phyloP scores from a whole-genome alignment of 768 basidiomycete species.

The Kwoniella sp. region DNA sequence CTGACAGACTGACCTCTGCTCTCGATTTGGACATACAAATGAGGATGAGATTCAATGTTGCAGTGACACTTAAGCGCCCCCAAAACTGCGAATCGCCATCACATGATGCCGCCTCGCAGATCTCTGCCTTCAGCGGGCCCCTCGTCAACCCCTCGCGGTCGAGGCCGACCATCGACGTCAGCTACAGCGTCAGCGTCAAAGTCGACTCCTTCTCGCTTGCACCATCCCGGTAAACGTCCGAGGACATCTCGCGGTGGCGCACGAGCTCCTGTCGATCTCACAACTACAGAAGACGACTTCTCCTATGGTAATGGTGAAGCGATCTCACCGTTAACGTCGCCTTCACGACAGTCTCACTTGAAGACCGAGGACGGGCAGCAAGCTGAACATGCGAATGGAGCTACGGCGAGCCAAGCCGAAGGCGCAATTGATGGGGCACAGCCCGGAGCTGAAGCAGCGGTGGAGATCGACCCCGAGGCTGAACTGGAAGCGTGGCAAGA shows the following conservation, averaged over 20 bases:
- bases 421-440: neutral
- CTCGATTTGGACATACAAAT: no score
- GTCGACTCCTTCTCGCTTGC: slow-evolving; percentile 5
- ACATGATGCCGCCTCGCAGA: slow-evolving; percentile 21
- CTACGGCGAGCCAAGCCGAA: no score
- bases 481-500: slow-evolving; percentile 51
- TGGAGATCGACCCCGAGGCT: slow-evolving; percentile 25
- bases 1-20: no score
- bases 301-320: no score
- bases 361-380: no score
- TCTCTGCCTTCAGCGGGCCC: slow-evolving; percentile 2
- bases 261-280: neutral
- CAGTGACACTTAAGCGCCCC: no score
- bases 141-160: neutral
- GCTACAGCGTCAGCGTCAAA: neutral
- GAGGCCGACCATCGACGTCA: neutral
- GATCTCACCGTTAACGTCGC: no score
- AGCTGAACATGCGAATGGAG: no score
- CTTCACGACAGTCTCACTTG: no score
- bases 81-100: no score
- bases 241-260: slow-evolving; percentile 1
- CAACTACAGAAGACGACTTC: no score
- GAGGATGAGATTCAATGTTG: no score
- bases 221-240: neutral
- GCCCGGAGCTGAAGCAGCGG: neutral